A percentile compares a stretch with the other conserved stretches of the same genome.
These are phyloP conservation scores for Curvularia hawaiiensis DNA, from an alignment of 2,329 filamentous ascomycete genomes.

Conservation along the genomic window DNA sequence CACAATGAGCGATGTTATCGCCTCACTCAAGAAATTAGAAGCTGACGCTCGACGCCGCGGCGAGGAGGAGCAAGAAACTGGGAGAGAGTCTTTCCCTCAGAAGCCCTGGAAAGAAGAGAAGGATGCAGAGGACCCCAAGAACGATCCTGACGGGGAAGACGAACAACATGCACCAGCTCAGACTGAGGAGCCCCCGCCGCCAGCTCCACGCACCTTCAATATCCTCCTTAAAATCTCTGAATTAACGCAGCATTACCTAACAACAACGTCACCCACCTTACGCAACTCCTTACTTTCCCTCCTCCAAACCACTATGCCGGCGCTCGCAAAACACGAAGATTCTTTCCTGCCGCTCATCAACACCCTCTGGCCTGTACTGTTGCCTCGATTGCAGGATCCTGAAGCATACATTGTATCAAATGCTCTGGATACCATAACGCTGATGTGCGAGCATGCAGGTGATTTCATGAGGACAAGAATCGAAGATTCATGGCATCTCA, in stretches of 20 bases:
- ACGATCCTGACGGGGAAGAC: constrained; percentile 42
- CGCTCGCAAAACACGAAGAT: constrained; percentile 77
- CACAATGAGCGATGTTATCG: constrained; percentile 29
- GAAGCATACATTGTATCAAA: constrained; percentile 72
- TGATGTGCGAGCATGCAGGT: constrained; percentile 73
- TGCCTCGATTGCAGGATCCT: constrained; percentile 67
- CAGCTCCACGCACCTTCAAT: constrained; percentile 75
- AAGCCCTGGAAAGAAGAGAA: constrained; percentile 44
- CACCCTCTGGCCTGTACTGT: constrained; percentile 84
- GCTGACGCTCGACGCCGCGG: constrained; percentile 29
- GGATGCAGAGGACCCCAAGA: constrained; percentile 36
- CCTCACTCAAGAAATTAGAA: constrained; percentile 45
- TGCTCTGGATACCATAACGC: constrained; percentile 70
- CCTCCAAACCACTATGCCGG: constrained; percentile 71
- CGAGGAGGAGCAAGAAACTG: constrained; percentile 30
- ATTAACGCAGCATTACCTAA: constrained; percentile 88
- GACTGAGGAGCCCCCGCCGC: constrained; percentile 60
- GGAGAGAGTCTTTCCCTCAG: constrained; percentile 32
- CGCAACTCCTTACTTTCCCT: constrained; percentile 79
- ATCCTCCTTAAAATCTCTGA: constrained; percentile 80
- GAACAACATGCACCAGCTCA: constrained; percentile 28
- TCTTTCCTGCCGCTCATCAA: constrained; percentile 89
- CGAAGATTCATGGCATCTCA: constrained; percentile 70
- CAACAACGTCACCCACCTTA: constrained; percentile 79
- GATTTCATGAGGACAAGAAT: constrained; percentile 81